Evolutionary conservation across 352 stramenopile species (phyloP).

Genomic region (Globisporangium parvum): DNA sequence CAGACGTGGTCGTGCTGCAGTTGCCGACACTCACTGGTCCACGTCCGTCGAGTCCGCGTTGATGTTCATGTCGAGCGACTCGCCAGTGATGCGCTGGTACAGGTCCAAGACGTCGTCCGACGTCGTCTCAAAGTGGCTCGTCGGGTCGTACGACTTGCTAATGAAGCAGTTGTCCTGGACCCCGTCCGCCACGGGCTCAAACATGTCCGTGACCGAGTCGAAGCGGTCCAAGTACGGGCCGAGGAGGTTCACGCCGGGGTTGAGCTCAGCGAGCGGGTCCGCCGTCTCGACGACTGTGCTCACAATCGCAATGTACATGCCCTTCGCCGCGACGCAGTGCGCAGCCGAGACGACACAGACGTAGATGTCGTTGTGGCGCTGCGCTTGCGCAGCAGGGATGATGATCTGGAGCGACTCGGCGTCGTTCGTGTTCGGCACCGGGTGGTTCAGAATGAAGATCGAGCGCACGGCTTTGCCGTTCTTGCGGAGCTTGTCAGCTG

Average conservation of each 20-base stretch:
- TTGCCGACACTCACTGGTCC: constrained; percentile 71
- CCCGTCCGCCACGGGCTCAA: constrained; percentile 90
- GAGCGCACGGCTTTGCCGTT: constrained; percentile 95
- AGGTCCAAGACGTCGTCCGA: constrained; percentile 95
- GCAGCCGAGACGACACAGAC: constrained; percentile 94
- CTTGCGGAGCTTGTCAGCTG: constrained; percentile 87
- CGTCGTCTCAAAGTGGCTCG: constrained; percentile 97
- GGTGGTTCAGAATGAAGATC: constrained; percentile 99
- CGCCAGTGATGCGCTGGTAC: constrained; percentile 97
- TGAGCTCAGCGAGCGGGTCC: constrained; percentile 94
- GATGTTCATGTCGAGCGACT: constrained; percentile 98
- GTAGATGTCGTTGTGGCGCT: constrained; percentile 98
- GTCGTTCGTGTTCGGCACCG: constrained; percentile 96
- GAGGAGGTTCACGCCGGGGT: constrained; percentile 93
- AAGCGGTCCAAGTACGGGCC: constrained; percentile 96
- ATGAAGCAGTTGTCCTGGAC: constrained; percentile 97
- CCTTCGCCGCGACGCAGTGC: constrained; percentile 93
- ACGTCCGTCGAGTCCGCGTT: constrained; percentile 94
- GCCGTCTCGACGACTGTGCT: constrained; percentile 96
- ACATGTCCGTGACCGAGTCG: constrained; percentile 94
- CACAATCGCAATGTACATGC: constrained; percentile 98
- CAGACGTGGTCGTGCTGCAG: not conserved
- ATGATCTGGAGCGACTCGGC: constrained; percentile 98
- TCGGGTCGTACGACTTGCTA: constrained; percentile 90
- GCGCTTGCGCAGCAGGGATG: constrained; percentile 95